Evolutionary conservation across 208 protist species (phyloP).

Genomic region (Trypanosoma lewisi): DNA sequence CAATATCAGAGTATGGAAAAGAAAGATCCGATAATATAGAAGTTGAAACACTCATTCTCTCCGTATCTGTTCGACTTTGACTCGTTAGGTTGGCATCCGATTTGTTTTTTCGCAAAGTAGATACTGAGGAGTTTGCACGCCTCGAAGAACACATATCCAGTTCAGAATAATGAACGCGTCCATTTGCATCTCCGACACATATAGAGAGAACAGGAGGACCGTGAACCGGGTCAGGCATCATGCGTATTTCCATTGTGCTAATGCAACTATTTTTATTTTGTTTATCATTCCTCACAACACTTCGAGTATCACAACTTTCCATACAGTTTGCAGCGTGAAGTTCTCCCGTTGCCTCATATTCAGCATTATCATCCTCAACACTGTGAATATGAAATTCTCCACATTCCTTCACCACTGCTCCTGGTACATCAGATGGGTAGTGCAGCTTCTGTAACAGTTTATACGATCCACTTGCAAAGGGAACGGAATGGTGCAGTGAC

Average conservation of each 20-base stretch:
- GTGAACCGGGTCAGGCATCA: constrained; percentile 70
- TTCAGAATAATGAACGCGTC: constrained; percentile 82
- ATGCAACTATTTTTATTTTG: constrained; percentile 47
- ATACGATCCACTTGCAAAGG: constrained; percentile 40
- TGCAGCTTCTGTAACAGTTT: constrained; percentile 60
- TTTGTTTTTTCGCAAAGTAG: constrained; percentile 23
- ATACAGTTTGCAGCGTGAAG: not conserved
- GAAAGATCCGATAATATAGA: constrained; percentile 42
- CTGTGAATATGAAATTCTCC: not conserved
- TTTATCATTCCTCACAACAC: constrained; percentile 20
- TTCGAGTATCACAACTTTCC: constrained; percentile 6
- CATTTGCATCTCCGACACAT: constrained; percentile 79
- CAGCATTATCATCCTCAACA: constrained; percentile 8
- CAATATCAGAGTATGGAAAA: constrained; percentile 31
- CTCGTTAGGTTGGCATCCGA: constrained; percentile 22
- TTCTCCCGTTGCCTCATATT: constrained; percentile 26
- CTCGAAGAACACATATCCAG: constrained; percentile 46
- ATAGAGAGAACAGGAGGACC: constrained; percentile 61
- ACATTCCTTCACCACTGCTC: not conserved
- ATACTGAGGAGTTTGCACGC: constrained; percentile 9
- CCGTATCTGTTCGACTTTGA: constrained; percentile 21
- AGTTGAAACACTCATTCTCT: constrained; percentile 5
- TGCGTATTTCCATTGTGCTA: constrained; percentile 64
- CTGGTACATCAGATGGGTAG: constrained; percentile 58
- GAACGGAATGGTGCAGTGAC: constrained; percentile 54